A percentile compares a stretch with the other conserved stretches of the same genome.
Evolutionary conservation across 2,329 filamentous ascomycete species (phyloP).

Genomic region (Hymenoscyphus infarciens): DNA sequence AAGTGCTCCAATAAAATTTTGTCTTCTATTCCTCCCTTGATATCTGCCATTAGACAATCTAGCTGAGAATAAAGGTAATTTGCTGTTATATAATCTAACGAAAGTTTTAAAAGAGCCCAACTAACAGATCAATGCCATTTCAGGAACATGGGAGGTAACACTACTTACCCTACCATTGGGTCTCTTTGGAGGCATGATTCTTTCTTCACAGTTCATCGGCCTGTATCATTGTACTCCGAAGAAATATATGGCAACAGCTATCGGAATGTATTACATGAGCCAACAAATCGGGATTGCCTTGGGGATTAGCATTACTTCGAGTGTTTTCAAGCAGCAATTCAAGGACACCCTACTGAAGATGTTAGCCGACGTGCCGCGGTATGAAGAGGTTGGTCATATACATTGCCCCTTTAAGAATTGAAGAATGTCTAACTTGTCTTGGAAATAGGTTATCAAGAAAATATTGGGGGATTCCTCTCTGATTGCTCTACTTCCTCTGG

Average conservation of each 20-base stretch:
- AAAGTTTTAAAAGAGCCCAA: no score
- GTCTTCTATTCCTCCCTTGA: no score
- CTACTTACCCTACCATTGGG: conserved; percentile 21
- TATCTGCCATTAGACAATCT: no score
- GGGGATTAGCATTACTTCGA: conserved; percentile 21
- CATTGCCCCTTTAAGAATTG: background rate
- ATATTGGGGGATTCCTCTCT: conserved; percentile 23
- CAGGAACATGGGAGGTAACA: conserved; percentile 12
- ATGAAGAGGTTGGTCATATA: conserved; percentile 16
- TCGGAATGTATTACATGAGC: conserved; percentile 26
- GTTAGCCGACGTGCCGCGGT: conserved; percentile 15
- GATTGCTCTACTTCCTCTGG: conserved; percentile 14
- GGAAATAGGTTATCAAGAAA: conserved; percentile 17
- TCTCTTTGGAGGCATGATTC: conserved; percentile 21
- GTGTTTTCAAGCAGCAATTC: conserved; percentile 19
- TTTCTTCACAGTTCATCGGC: conserved; percentile 24
- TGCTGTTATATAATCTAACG: no score
- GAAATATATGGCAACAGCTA: conserved; percentile 23
- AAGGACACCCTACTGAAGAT: conserved; percentile 12
- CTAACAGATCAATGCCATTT: background rate
- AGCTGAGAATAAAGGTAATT: no score
- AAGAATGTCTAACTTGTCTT: background rate
- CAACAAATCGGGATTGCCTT: conserved; percentile 24
- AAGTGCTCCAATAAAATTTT: conserved; percentile 4
- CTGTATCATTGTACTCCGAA: conserved; percentile 20